Conservation (phyloP, 106 monocot genomes). For the Acorus calamus region DNA sequence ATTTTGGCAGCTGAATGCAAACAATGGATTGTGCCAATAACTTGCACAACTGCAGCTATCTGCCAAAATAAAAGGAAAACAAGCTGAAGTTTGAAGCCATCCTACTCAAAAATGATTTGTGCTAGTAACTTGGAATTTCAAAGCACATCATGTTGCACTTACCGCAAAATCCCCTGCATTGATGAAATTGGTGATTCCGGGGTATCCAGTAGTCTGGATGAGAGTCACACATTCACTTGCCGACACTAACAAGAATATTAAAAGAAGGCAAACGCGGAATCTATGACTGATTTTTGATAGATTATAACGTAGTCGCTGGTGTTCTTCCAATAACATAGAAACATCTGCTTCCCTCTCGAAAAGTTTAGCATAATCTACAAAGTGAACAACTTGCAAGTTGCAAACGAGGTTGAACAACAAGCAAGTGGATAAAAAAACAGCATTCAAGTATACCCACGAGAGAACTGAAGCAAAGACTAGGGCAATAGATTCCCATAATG, state of each 20-base stretch:
- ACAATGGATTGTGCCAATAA: conserved; percentile 61
- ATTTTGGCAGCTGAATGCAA: conserved; percentile 83
- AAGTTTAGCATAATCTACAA: conserved; percentile 64
- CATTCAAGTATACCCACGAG: conserved; percentile 68
- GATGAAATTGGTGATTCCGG: conserved; percentile 44
- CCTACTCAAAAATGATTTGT: too few relatives aligned
- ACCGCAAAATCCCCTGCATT: conserved; percentile 76
- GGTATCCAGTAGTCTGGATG: conserved; percentile 48
- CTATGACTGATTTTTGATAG: conserved; percentile 90
- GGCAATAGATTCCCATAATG: conserved; percentile 35
- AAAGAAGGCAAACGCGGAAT: conserved; percentile 63
- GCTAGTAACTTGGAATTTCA: background rate
- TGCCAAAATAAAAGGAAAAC: conserved; percentile 17
- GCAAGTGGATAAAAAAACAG: conserved; percentile 56
- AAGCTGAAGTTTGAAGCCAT: background rate
- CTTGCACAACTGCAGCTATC: conserved; percentile 72
- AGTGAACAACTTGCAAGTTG: conserved; percentile 77
- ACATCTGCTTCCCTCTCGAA: conserved; percentile 46
- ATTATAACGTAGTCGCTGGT: conserved; percentile 50
- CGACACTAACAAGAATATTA: conserved; percentile 43
- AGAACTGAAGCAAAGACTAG: conserved; percentile 44
- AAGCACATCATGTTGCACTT: conserved; percentile 13
- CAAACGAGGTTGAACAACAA: conserved; percentile 67
- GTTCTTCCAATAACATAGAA: conserved; percentile 49
- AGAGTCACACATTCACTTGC: conserved; percentile 58